Percentiles rank a stretch among this genome's conserved stretches.
These are phyloP conservation scores for Pseudophaeomoniella oleicola DNA, from an alignment of 2,329 filamentous ascomycete genomes.

Conservation along the genomic window DNA sequence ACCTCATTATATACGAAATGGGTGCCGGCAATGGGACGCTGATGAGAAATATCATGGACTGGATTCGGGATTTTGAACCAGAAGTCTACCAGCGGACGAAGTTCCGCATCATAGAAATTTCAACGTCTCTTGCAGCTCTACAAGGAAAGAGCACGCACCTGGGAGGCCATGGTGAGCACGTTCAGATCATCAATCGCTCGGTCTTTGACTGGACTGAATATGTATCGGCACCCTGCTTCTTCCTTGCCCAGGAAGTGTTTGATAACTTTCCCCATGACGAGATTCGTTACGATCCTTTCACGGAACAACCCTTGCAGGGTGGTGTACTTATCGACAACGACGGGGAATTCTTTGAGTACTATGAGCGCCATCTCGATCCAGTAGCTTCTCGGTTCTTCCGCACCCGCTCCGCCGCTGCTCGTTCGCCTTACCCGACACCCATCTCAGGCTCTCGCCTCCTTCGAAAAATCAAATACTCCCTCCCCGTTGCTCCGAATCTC, in stretches of 20 bases:
- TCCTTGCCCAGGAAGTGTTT: conserved; percentile 93
- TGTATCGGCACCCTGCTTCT: conserved; percentile 90
- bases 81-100: conserved; percentile 88
- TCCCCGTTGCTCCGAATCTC: conserved; percentile 63
- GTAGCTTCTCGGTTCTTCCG: conserved; percentile 69
- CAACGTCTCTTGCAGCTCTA: conserved; percentile 59
- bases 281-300: conserved; percentile 74
- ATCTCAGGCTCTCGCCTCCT: conserved; percentile 34
- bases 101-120: conserved; percentile 95
- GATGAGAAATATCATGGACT: conserved; percentile 96
- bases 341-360: conserved; percentile 93
- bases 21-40: conserved; percentile 92
- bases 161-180: conserved; percentile 64
- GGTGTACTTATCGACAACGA: conserved; percentile 70
- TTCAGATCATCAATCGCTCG: conserved; percentile 87
- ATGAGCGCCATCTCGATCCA: conserved; percentile 65
- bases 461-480: conserved; percentile 44
- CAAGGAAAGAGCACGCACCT: conserved; percentile 54
- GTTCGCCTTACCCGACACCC: conserved; percentile 26
- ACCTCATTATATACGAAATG: conserved; percentile 97
- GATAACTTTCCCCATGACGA: conserved; percentile 96
- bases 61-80: conserved; percentile 76
- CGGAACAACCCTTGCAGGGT: conserved; percentile 73
- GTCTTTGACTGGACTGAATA: conserved; percentile 88
- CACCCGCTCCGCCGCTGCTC: conserved; percentile 60